Base-by-base conservation (phyloP, 768 basidiomycete species). In the Lactifluus volemus region DNA sequence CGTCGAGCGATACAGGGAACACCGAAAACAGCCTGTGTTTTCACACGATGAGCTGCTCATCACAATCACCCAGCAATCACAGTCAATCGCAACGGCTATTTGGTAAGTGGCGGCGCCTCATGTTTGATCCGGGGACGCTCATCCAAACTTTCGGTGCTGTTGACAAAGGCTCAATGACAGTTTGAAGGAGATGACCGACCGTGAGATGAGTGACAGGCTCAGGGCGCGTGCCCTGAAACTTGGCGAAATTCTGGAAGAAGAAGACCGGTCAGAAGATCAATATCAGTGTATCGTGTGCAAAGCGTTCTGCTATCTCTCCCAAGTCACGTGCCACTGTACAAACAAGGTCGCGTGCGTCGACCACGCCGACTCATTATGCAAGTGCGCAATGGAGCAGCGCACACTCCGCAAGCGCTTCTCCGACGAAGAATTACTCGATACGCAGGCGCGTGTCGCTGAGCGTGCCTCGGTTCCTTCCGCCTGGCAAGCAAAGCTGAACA, bases 11-110 rank as follows among this genome's bases (percentile, higher is more conserved):
- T 98, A 99, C 72, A 85, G 91, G 67, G 85, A 91, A 64, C 88
- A 97, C 73, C 76, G 84, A 72, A 98, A 98, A 72, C 78, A 90
- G 44, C 97, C 97, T 5, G 97, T 99, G 4, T 99, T 99, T 74
- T 98, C 94, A 36, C 97, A 99, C 72, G 93, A 98, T 68, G 97
- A 98, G 74, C 81, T 98, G 29, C 81, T 99, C 65, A 83, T 98
- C 70, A 96, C 96, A n/a, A 95, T 98, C 70, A 93, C 91, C n/a
- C 86, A 92, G 68, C 92, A 96, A 72, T 94, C 93, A 3, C 83
- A 87, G 56, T 88, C 88, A 17, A 95, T 97, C 69, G 87, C 90
- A 71, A 96, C 94, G 39, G 91, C 96, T 3, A 77, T 90, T 68
- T 98, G 97, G 96, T 95, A 71, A 64, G 85, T 75, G 51, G 51